Percentiles rank a stretch among this genome's conserved stretches.
These are phyloP conservation scores for Agarophyton chilense DNA, from an alignment of 23 red algal genomes.

Conservation along the genomic window DNA sequence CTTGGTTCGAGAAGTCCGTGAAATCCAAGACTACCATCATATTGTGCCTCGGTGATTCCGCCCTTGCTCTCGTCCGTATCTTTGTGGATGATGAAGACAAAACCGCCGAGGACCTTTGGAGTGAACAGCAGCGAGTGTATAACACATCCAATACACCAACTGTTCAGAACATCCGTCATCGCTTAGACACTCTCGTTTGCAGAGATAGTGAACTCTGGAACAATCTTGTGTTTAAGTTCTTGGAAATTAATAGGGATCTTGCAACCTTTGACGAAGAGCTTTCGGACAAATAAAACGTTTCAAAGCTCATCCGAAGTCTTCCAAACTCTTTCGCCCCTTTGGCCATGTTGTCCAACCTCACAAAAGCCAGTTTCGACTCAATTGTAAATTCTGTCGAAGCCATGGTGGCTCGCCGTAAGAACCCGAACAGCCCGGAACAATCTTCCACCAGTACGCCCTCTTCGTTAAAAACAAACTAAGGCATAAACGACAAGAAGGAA, in stretches of 20 bases:
- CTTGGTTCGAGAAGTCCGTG: background rate
- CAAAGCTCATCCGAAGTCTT: too few relatives aligned
- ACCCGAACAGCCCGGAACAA: background rate
- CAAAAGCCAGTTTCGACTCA: background rate
- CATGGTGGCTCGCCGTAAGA: constrained; percentile 20
- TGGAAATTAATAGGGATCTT: too few relatives aligned
- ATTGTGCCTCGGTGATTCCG: background rate
- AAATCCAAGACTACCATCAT: background rate
- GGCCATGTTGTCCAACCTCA: background rate
- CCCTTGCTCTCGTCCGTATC: too few relatives aligned
- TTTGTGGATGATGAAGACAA: background rate
- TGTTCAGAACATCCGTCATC: too few relatives aligned
- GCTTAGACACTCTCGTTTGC: too few relatives aligned
- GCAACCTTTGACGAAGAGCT: too few relatives aligned
- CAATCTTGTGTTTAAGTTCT: too few relatives aligned
- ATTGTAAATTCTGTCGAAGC: background rate
- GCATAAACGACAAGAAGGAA: too few relatives aligned
- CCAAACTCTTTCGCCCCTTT: too few relatives aligned
- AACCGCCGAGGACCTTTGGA: background rate
- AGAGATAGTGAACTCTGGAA: too few relatives aligned
- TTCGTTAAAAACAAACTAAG: background rate
- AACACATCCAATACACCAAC: background rate
- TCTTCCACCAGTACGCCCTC: background rate
- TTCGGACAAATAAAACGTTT: too few relatives aligned
- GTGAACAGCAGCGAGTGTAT: background rate